These are phyloP conservation scores for Exophiala xenobiotica DNA, from an alignment of 2,329 filamentous ascomycete species.

Conservation along the genomic window DNA sequence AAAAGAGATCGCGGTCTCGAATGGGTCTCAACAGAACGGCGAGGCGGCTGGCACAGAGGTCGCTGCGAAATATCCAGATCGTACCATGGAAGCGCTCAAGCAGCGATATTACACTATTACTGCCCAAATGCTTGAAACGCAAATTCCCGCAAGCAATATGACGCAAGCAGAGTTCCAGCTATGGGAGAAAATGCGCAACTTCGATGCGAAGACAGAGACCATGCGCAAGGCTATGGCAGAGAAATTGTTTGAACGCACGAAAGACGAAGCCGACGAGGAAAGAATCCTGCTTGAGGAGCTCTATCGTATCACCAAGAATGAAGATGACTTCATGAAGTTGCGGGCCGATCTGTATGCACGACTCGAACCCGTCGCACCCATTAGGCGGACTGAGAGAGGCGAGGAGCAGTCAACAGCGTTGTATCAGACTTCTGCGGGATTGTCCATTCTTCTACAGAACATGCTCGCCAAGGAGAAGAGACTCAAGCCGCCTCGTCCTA, in stretches of 20 bases:
- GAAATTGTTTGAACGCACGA: slow-evolving; percentile 72
- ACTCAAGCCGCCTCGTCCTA: slow-evolving; percentile 81
- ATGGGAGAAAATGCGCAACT: slow-evolving; percentile 83
- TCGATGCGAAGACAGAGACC: slow-evolving; percentile 76
- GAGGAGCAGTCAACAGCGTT: slow-evolving; percentile 44
- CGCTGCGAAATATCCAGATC: slow-evolving; percentile 41
- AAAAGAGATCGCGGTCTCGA: slow-evolving; percentile 13
- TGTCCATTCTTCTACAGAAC: slow-evolving; percentile 77
- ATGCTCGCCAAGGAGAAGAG: slow-evolving; percentile 80
- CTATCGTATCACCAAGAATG: slow-evolving; percentile 83
- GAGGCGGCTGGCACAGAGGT: slow-evolving; percentile 34
- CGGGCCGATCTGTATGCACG: slow-evolving; percentile 82
- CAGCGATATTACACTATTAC: slow-evolving; percentile 85
- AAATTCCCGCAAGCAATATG: slow-evolving; percentile 83
- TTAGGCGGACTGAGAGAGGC: slow-evolving; percentile 56
- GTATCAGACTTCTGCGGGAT: slow-evolving; percentile 77
- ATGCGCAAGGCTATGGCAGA: slow-evolving; percentile 82
- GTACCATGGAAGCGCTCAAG: slow-evolving; percentile 88
- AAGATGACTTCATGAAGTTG: slow-evolving; percentile 82
- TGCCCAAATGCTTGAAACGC: slow-evolving; percentile 74
- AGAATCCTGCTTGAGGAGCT: slow-evolving; percentile 85
- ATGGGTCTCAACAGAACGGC: slow-evolving; percentile 29
- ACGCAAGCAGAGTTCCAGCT: slow-evolving; percentile 76
- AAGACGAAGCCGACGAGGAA: slow-evolving; percentile 89
- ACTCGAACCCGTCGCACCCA: slow-evolving; percentile 77